Evolutionary conservation across 2,329 filamentous ascomycete species (phyloP).

Genomic region (Ascochyta koolunga): DNA sequence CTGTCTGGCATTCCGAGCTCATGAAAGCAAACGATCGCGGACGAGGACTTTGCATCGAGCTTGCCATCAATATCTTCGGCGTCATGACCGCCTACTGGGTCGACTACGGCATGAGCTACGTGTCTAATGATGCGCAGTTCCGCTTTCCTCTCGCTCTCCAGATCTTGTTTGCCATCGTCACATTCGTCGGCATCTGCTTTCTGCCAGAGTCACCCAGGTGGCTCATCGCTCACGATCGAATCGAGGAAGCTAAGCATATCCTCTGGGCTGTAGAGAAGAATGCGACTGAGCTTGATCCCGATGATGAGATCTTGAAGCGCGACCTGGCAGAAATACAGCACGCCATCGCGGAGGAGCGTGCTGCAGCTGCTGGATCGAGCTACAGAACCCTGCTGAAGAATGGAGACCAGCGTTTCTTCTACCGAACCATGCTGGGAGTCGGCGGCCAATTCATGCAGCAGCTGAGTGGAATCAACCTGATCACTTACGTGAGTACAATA

Average conservation of each 20-base stretch:
- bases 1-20: slow-evolving; percentile 53
- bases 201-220: slow-evolving; percentile 51
- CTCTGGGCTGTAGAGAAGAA: slow-evolving; percentile 32
- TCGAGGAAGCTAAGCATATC: slow-evolving; percentile 44
- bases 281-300: slow-evolving; percentile 29
- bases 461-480: slow-evolving; percentile 38
- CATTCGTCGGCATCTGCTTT: background rate
- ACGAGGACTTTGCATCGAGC: slow-evolving; percentile 19
- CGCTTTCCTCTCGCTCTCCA: slow-evolving; percentile 60
- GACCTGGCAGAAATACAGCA: slow-evolving; percentile 16
- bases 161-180: slow-evolving; percentile 54
- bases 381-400: slow-evolving; percentile 49
- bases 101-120: slow-evolving; percentile 20
- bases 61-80: slow-evolving; percentile 24
- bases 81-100: slow-evolving; percentile 25
- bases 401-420: slow-evolving; percentile 51
- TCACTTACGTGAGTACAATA: slow-evolving; percentile 8
- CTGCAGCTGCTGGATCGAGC: slow-evolving; percentile 40
- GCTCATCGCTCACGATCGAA: slow-evolving; percentile 54
- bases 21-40: slow-evolving; percentile 25
- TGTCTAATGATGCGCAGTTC: slow-evolving; percentile 25
- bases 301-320: slow-evolving; percentile 51
- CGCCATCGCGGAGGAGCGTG: slow-evolving; percentile 12
- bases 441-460: slow-evolving; percentile 57
- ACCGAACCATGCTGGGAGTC: slow-evolving; percentile 51